These are phyloP conservation scores for Neofusicoccum kwambonambiense DNA, from an alignment of 2,329 filamentous ascomycete species.

Conservation along the genomic window DNA sequence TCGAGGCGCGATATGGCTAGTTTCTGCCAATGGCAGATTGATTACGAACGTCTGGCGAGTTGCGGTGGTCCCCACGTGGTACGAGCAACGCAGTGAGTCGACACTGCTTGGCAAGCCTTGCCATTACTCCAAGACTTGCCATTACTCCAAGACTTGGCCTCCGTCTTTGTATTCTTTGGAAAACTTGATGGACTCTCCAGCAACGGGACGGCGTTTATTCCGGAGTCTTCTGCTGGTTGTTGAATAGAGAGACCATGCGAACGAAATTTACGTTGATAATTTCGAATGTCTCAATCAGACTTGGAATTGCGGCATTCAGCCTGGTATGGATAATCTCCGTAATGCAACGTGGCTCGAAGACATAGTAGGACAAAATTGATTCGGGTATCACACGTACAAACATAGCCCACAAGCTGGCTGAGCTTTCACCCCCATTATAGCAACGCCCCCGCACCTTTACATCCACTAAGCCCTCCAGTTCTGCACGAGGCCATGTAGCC, in stretches of 20 bases:
- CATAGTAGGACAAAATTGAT: background rate
- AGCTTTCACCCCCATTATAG: background rate
- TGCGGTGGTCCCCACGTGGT: background rate
- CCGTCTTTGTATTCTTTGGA: no score
- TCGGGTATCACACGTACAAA: constrained; percentile 4
- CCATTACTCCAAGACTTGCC: background rate
- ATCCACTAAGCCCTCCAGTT: constrained; percentile 64
- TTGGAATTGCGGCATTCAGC: no score
- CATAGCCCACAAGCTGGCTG: background rate
- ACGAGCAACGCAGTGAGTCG: background rate
- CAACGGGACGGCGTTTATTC: no score
- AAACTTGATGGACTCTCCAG: no score
- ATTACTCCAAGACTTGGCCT: background rate
- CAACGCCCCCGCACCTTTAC: background rate
- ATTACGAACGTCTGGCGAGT: background rate
- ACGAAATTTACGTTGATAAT: no score
- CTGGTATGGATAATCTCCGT: background rate
- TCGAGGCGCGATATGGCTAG: background rate
- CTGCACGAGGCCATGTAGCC: constrained; percentile 90
- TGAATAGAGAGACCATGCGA: no score
- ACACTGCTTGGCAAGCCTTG: background rate
- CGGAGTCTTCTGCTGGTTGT: no score
- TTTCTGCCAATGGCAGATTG: background rate
- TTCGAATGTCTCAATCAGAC: no score
- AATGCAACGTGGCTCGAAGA: background rate